Base-by-base conservation (phyloP, 345 rosid genomes). In the Diplotaxis tenuifolia region DNA sequence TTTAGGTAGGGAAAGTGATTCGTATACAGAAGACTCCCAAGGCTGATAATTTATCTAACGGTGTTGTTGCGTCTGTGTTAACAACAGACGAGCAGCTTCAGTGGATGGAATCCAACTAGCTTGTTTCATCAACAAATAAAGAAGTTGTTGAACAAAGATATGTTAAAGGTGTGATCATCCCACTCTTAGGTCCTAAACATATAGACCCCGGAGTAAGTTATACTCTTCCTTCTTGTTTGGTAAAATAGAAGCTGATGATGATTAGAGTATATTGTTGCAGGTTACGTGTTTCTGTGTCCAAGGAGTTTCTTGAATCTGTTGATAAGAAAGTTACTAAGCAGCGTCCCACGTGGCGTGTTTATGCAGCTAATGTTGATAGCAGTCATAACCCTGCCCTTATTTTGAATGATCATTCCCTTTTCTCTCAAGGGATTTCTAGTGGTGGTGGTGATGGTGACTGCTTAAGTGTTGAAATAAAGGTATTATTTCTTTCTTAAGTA, bases 321-420 rank as follows among this genome's bases (percentile, higher is more conserved):
- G 89, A 85, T 62, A 84, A 81, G 82, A 87, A 87, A 77, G 84
- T 82, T 45, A 72, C 47, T 61, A 68, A 79, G 74, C 77, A 80
- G 74, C 92, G 96, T 62, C 97, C 96, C 4, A 67, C 72, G 47
- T 84, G 81, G 86, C 86, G 99, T 19, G 84, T 92, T 21, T 84
- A 84, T 78, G 90, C 96, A 74, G 85, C 96, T 20, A 75, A 76
- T 78, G 80, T 95, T 67, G 92, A 88, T 72, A 60, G 70, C 0
- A 74, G 67, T 57, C 74, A 83, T 67, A 83, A 89, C 73, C 82
- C 83, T 31, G 96, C 79, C 32, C 84, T 86, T 63, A 74, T 95
- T 47, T 78, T 92, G 80, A 84, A 97, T 45, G 99, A 90, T 78
- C 99, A 92, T 74, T 84, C 96, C 12, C 31, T 90, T 53, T 95